Conservation (phyloP, 139 green algal genomes). For the Chloropicon primus region DNA sequence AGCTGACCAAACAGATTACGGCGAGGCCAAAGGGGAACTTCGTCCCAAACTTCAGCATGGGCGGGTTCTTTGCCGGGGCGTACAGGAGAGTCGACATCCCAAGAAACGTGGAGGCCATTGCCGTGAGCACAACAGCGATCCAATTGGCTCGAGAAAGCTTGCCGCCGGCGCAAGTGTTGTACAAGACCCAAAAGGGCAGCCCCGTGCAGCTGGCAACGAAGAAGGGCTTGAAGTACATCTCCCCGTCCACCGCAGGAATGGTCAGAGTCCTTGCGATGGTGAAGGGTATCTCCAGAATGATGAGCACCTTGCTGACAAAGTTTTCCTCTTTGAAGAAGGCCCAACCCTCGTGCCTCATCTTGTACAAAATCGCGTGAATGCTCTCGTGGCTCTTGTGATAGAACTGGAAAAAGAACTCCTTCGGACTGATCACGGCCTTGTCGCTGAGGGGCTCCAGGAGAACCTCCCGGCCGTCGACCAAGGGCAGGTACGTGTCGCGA, state of each 20-base stretch:
- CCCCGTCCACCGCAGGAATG: constrained; percentile 26
- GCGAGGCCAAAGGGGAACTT: neutral
- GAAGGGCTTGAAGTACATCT: constrained; percentile 44
- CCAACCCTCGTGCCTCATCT: neutral
- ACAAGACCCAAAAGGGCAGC: constrained; percentile 25
- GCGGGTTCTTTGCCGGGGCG: neutral
- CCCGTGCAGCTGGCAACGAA: constrained; percentile 30
- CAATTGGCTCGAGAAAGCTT: neutral
- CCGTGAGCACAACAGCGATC: neutral
- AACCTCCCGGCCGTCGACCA: neutral
- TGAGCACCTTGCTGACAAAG: constrained; percentile 5
- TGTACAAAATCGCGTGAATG: neutral
- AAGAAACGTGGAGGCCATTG: neutral
- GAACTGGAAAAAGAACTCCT: neutral
- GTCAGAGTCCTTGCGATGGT: constrained; percentile 15
- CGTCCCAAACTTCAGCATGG: neutral
- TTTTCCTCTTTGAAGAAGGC: neutral
- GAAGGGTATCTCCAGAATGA: constrained; percentile 4
- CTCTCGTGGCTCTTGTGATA: neutral
- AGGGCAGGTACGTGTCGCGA: neutral
- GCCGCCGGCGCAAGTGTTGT: constrained; percentile 17
- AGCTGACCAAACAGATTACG: neutral
- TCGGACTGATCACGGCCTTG: neutral
- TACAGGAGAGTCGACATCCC: neutral
- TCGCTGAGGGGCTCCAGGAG: neutral